phyloP scores from a whole-genome alignment of 805 yeast genomes.

The Metschnikowia vanudenii region DNA sequence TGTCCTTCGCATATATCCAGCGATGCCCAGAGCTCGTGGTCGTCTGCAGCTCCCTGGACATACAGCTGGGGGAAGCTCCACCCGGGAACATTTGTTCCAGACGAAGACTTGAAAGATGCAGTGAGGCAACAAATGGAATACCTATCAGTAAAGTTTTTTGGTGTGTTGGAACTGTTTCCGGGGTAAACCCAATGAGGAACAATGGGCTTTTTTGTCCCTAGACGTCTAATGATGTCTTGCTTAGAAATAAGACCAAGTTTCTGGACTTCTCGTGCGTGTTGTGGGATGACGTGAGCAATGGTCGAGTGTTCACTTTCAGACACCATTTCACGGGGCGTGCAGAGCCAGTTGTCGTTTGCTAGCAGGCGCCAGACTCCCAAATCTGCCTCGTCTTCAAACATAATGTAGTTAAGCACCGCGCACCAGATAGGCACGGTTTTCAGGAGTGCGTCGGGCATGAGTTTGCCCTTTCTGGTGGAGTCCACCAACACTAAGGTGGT shows the following conservation, averaged over 20 bases:
- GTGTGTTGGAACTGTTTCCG: conserved; percentile 24
- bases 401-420: conserved; percentile 62
- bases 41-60: conserved; percentile 94
- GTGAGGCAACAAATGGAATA: conserved; percentile 18
- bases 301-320: conserved; percentile 54
- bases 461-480: conserved; percentile 82
- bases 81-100: conserved; percentile 9
- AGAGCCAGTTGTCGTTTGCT: conserved; percentile 34
- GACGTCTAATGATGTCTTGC: conserved; percentile 26
- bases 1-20: conserved; percentile 41
- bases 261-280: conserved; percentile 45
- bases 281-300: conserved; percentile 48
- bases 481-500: conserved; percentile 67
- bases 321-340: conserved; percentile 53
- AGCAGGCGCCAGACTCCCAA: neutral
- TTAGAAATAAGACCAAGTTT: conserved; percentile 40
- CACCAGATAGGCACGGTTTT: conserved; percentile 94
- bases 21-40: conserved; percentile 78
- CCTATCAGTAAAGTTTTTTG: neutral
- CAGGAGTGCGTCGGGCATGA: conserved; percentile 81
- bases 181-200: conserved; percentile 74
- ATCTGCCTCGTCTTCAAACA: conserved; percentile 35
- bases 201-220: conserved; percentile 44
- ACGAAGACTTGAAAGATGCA: conserved; percentile 11
- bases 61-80: conserved; percentile 39